Evolutionary conservation across 108 stramenopile species (phyloP), one percentile per base, ranked within the genome.

Genomic region (Nitzschia sp.): DNA sequence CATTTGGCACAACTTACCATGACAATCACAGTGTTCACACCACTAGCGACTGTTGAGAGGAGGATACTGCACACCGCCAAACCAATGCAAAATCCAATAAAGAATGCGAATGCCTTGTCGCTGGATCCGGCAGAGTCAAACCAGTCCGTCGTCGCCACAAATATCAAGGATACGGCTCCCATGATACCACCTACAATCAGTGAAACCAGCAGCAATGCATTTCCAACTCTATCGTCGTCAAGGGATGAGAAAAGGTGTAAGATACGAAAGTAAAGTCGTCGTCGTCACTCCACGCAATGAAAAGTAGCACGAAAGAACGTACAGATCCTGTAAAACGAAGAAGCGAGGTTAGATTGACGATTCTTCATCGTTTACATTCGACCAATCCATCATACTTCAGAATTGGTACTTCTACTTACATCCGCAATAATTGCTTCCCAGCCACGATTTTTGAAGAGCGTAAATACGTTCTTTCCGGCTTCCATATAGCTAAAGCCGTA

Each of bases 341-440:
- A 44, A 25, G 23, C 32, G 19, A 61, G 9, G 60, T 61, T 19
- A 34, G 23, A n/a, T n/a, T n/a, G n/a, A n/a, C n/a, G n/a, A n/a
- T n/a, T n/a, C n/a, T n/a, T n/a, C n/a, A n/a, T n/a, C n/a, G n/a
- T 22, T n/a, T 53, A 22, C 6, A 22, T 53, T 53, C 5, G 16
- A n/a, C n/a, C n/a, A n/a, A n/a, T n/a, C n/a, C n/a, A n/a, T n/a
- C n/a, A n/a, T n/a, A n/a, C n/a, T n/a, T n/a, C n/a, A n/a, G n/a
- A n/a, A n/a, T n/a, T n/a, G n/a, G n/a, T n/a, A n/a, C 38, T 41
- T 13, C 6, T 26, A 66, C 66, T 53, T 66, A 66, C 71, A 53
- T 96, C 96, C 15, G 91, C 92, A 77, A 96, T 94, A 66, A 96
- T 83, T 8, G 91, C 89, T 58, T 91, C 91, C 96, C 93, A 94